phyloP scores from a whole-genome alignment of 2,329 filamentous ascomycete species.

The Plenodomus tracheiphilus region DNA sequence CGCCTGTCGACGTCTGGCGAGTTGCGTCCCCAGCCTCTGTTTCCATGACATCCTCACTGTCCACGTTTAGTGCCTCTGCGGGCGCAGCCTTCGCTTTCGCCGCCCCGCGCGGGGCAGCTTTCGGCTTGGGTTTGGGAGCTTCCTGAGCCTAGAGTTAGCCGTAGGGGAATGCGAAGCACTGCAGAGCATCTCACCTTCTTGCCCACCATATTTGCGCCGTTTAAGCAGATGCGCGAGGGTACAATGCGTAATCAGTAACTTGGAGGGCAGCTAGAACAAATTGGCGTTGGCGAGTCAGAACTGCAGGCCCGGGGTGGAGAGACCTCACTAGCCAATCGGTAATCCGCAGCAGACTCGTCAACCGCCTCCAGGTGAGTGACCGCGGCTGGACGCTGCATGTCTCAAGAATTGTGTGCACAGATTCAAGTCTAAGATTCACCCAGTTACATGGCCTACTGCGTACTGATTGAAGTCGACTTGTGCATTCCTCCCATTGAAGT shows the following conservation, averaged over 20 bases:
- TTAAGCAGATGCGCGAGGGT: conserved; percentile 12
- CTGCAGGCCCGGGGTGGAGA: conserved; percentile 8
- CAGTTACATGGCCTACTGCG: too few species aligned
- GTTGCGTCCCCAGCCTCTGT: conserved; percentile 10
- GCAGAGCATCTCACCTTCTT: conserved; percentile 25
- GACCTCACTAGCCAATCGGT: conserved; percentile 29
- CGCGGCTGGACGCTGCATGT: neutral
- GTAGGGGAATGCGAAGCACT: neutral
- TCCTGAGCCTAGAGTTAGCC: conserved; percentile 27
- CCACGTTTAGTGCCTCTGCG: conserved; percentile 14
- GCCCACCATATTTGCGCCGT: conserved; percentile 34
- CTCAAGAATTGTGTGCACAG: too few species aligned
- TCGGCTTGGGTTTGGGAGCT: conserved; percentile 28
- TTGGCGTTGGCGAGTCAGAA: conserved; percentile 34
- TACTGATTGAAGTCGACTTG: neutral
- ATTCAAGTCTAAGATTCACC: too few species aligned
- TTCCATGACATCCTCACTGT: conserved; percentile 12
- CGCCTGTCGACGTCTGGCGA: conserved; percentile 7
- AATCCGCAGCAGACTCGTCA: conserved; percentile 25
- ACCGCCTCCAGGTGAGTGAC: conserved; percentile 22
- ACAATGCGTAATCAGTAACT: conserved; percentile 14
- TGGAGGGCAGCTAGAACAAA: conserved; percentile 27
- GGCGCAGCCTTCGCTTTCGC: conserved; percentile 25
- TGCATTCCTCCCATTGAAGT: neutral
- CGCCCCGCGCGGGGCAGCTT: conserved; percentile 39